Evolutionary conservation across 257 asterid species (phyloP).

Genomic region (Dorcoceras hygrometricum): DNA sequence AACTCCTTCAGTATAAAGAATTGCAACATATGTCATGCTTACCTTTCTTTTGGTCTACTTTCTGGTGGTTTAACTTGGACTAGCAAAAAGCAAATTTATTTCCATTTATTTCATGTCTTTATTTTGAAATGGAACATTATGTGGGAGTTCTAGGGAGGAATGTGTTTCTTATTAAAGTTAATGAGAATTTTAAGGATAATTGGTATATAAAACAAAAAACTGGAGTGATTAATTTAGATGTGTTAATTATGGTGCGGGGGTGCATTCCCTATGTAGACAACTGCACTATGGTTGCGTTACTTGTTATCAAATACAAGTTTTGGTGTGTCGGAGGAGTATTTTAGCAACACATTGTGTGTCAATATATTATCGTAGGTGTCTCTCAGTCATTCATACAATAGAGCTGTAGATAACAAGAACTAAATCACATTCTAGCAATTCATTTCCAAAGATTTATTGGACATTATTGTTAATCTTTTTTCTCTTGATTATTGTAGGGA

Average conservation of each 20-base stretch:
- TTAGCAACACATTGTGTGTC: neutral
- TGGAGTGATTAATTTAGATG: neutral
- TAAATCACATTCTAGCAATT: too few species aligned
- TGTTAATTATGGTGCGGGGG: neutral
- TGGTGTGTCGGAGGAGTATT: too few species aligned
- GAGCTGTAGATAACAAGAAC: neutral
- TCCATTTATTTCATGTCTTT: neutral
- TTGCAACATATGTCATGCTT: neutral
- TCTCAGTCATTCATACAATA: neutral
- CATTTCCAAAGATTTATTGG: too few species aligned
- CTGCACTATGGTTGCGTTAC: neutral
- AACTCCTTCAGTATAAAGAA: neutral
- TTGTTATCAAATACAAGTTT: neutral
- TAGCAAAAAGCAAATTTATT: neutral
- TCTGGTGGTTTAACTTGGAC: conserved; percentile 4
- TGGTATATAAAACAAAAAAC: neutral
- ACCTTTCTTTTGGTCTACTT: neutral
- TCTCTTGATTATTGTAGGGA: conserved; percentile 48
- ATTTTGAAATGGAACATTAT: neutral
- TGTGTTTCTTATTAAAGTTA: too few species aligned
- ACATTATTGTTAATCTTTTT: neutral
- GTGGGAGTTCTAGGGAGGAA: neutral
- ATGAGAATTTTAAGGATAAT: neutral
- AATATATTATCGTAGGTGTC: neutral
- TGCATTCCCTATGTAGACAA: neutral